Evolutionary conservation across 208 protist genomes (phyloP).

Genomic region (Acanthamoeba triangularis): DNA sequence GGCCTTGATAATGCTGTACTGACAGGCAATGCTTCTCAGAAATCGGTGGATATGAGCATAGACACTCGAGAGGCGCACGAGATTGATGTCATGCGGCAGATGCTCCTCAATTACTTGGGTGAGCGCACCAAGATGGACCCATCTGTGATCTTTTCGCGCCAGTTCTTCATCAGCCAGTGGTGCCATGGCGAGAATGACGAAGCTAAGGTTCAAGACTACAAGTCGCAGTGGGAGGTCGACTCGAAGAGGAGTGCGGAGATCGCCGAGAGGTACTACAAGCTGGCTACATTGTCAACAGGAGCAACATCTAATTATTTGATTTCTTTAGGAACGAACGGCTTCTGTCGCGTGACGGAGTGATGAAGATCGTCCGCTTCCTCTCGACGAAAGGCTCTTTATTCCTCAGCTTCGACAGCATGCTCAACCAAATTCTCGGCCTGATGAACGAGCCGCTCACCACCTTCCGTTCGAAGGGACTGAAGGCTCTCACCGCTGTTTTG

Average conservation of each 20-base stretch:
- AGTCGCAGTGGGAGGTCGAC: slow-evolving; percentile 62
- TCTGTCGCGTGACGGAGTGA: slow-evolving; percentile 48
- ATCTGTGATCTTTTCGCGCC: slow-evolving; percentile 60
- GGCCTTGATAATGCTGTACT: neutral
- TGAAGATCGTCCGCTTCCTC: slow-evolving; percentile 73
- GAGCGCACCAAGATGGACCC: slow-evolving; percentile 46
- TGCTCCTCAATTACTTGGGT: slow-evolving; percentile 68
- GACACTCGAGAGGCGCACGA: neutral
- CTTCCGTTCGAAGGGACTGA: slow-evolving; percentile 73
- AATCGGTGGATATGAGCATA: slow-evolving; percentile 15
- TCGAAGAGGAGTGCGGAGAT: slow-evolving; percentile 27
- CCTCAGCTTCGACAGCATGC: slow-evolving; percentile 67
- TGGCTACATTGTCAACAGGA: neutral
- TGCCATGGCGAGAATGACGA: slow-evolving; percentile 24
- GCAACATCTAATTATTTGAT: too few relatives aligned
- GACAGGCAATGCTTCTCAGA: neutral
- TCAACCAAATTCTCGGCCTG: slow-evolving; percentile 48
- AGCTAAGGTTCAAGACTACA: slow-evolving; percentile 71
- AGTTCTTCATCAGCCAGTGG: slow-evolving; percentile 77
- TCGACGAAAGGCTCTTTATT: slow-evolving; percentile 47
- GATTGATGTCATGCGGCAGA: slow-evolving; percentile 54
- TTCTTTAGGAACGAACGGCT: slow-evolving; percentile 11
- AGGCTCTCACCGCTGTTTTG: slow-evolving; percentile 41
- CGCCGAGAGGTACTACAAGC: slow-evolving; percentile 14
- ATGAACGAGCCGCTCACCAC: slow-evolving; percentile 68